phyloP scores from a whole-genome alignment of 2,329 filamentous ascomycete genomes.

The Scedosporium boydii region DNA sequence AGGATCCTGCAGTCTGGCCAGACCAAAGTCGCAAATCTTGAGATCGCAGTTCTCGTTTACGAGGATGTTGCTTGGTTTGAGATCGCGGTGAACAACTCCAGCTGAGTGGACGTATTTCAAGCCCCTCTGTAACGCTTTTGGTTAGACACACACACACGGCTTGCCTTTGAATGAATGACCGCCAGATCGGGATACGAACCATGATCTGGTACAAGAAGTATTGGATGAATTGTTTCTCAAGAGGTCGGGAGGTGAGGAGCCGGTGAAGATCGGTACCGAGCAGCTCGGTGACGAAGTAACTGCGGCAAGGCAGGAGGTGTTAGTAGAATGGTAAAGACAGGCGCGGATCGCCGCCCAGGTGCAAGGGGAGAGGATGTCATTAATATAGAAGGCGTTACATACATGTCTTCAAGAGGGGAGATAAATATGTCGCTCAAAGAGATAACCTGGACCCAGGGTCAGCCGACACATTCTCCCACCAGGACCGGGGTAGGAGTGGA shows the following conservation, averaged over 20 bases:
- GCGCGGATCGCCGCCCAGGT: not conserved
- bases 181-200: conserved; percentile 41
- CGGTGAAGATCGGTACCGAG: conserved; percentile 94
- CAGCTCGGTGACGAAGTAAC: conserved; percentile 96
- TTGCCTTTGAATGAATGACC: not conserved
- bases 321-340: conserved; percentile 9
- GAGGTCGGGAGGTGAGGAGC: conserved; percentile 83
- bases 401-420: conserved; percentile 98
- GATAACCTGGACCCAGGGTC: conserved; percentile 61
- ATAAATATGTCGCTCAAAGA: conserved; percentile 99
- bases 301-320: conserved; percentile 24
- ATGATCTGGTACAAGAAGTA: conserved; percentile 99
- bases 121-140: conserved; percentile 58
- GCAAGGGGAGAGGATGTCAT: conserved; percentile 6
- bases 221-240: conserved; percentile 99
- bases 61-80: conserved; percentile 98
- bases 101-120: conserved; percentile 99
- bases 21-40: conserved; percentile 98
- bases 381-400: conserved; percentile 23
- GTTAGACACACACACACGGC: not conserved
- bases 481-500: not conserved
- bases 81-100: conserved; percentile 91
- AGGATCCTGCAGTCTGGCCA: conserved; percentile 95
- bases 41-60: conserved; percentile 99
- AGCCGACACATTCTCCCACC: not conserved